Percentiles rank a stretch among this genome's conserved stretches.
phyloP scores from a whole-genome alignment of 2,329 filamentous ascomycete species.

The Endothia cerciana region DNA sequence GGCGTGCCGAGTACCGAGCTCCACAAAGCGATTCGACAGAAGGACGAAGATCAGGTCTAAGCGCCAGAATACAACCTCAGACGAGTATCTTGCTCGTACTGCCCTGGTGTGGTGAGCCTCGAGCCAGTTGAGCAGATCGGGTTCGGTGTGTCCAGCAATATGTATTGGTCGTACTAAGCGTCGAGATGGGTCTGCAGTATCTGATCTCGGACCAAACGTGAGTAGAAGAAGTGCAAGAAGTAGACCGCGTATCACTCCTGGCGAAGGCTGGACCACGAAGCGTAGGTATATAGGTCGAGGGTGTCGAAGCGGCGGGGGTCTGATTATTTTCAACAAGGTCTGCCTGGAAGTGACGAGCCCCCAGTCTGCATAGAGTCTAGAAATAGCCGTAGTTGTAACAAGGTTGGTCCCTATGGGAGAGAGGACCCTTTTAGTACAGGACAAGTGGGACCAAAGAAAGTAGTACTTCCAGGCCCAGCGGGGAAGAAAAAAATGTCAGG shows the following conservation, averaged over 20 bases:
- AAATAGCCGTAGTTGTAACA: conserved; percentile 46
- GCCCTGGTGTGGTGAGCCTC: not conserved
- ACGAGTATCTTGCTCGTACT: conserved; percentile 10
- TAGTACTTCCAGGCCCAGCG: conserved; percentile 46
- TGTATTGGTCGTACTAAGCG: conserved; percentile 3
- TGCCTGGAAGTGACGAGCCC: conserved; percentile 44
- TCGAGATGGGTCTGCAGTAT: conserved; percentile 20
- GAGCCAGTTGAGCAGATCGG: conserved; percentile 4
- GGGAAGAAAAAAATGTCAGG: conserved; percentile 54
- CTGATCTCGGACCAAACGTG: conserved; percentile 21
- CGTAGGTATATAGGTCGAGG: conserved; percentile 31
- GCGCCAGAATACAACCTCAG: conserved; percentile 13
- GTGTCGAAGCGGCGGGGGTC: conserved; percentile 44
- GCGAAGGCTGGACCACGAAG: conserved; percentile 22
- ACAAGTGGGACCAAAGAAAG: conserved; percentile 53
- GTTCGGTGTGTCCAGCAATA: not conserved
- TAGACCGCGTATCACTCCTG: not conserved
- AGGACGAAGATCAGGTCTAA: conserved; percentile 4
- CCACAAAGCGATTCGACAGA: conserved; percentile 5
- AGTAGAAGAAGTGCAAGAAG: conserved; percentile 1
- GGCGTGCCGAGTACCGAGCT: conserved; percentile 12
- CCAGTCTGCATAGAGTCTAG: conserved; percentile 48
- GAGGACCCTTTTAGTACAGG: conserved; percentile 48
- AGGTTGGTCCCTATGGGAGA: conserved; percentile 39
- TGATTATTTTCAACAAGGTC: conserved; percentile 42